These are phyloP conservation scores for Solanum hybrid DNA, from an alignment of 305 asterid genomes.

Conservation along the genomic window DNA sequence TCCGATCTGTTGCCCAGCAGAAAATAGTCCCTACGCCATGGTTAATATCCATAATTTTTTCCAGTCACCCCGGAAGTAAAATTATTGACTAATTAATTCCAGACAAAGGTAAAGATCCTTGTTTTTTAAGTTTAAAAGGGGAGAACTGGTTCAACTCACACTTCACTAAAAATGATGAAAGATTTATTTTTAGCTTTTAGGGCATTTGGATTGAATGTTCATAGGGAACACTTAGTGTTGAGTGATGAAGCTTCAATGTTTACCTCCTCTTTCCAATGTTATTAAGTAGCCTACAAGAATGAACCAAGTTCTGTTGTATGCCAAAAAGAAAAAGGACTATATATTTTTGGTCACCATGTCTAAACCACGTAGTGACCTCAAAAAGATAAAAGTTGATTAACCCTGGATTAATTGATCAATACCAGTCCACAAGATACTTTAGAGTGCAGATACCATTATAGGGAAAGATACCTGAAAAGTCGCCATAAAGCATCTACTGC, in stretches of 20 bases:
- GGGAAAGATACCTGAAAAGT: slow-evolving; percentile 61
- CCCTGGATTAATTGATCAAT: slow-evolving; percentile 1
- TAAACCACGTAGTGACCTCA: not conserved
- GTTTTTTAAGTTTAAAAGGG: not conserved
- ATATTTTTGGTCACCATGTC: not conserved
- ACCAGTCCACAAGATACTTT: not conserved
- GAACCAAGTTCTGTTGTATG: not conserved
- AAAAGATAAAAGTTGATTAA: not conserved
- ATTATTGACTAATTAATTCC: not conserved
- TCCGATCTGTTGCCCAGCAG: not conserved
- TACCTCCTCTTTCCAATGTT: not conserved
- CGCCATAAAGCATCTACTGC: slow-evolving; percentile 92
- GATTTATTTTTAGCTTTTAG: not conserved
- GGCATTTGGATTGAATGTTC: not conserved
- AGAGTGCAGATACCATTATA: not conserved
- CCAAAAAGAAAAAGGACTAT: not conserved
- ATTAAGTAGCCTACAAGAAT: not conserved
- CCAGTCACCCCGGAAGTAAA: not conserved
- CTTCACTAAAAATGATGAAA: not conserved
- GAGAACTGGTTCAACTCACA: not conserved
- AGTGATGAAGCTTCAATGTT: not conserved
- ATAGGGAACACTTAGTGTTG: not conserved
- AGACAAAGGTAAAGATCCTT: not conserved
- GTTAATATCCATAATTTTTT: not conserved
- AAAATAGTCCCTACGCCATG: not conserved